Percentiles rank a stretch among this genome's conserved stretches.
Conservation (phyloP, 768 basidiomycete species). For the Jaapia argillacea region DNA sequence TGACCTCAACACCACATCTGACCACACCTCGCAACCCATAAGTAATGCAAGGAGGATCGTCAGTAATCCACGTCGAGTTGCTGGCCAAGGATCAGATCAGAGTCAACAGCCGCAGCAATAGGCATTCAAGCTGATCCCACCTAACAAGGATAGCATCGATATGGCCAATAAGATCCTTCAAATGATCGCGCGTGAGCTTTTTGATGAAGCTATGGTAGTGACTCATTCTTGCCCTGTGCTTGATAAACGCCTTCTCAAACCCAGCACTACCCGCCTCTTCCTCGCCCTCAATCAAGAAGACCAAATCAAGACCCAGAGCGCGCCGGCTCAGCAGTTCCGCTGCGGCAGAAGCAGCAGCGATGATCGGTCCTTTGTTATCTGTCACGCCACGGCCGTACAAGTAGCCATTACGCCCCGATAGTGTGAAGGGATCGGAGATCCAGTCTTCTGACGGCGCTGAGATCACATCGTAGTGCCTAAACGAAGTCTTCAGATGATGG, state of each 20-base stretch:
- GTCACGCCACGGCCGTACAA: slow-evolving; percentile 86
- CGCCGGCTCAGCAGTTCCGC: slow-evolving; percentile 67
- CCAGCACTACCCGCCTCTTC: slow-evolving; percentile 92
- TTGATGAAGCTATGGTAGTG: not conserved
- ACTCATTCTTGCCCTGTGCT: slow-evolving; percentile 50
- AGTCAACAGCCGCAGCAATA: not conserved
- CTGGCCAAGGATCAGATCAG: slow-evolving; percentile 23
- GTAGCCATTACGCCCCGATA: slow-evolving; percentile 81
- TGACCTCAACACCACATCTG: slow-evolving; percentile 71
- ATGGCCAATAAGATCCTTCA: slow-evolving; percentile 73
- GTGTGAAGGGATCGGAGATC: slow-evolving; percentile 74
- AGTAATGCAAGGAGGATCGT: slow-evolving; percentile 86
- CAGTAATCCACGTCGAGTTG: slow-evolving; percentile 96
- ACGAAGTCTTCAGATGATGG: not conserved
- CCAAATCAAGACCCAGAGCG: slow-evolving; percentile 74
- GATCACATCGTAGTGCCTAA: slow-evolving; percentile 95
- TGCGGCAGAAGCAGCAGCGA: slow-evolving; percentile 85
- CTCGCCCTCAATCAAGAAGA: slow-evolving; percentile 92
- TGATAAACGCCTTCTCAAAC: slow-evolving; percentile 66
- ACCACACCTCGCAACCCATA: slow-evolving; percentile 93
- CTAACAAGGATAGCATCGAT: slow-evolving; percentile 88
- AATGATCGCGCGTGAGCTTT: too few relatives aligned
- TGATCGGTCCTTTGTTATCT: slow-evolving; percentile 93
- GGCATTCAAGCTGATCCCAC: slow-evolving; percentile 28
- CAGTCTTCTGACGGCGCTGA: slow-evolving; percentile 66